phyloP scores from a whole-genome alignment of 2,329 filamentous ascomycete species.

The Diaporthe sp. region DNA sequence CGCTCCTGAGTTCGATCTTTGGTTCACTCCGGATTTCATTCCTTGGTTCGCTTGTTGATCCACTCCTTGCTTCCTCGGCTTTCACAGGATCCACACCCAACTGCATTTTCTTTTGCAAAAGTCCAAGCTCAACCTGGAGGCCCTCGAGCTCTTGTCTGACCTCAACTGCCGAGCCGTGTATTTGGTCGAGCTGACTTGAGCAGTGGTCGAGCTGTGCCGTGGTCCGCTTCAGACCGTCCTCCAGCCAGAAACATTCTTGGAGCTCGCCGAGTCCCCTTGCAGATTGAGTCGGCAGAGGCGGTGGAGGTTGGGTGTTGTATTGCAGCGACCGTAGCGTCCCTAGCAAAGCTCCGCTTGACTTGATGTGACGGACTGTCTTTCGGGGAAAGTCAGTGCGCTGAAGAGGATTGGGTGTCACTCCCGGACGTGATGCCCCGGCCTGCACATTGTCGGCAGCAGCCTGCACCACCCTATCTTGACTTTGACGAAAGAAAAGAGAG shows the following conservation, averaged over 20 bases:
- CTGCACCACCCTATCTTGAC: neutral
- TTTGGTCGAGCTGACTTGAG: neutral
- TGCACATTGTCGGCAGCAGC: neutral
- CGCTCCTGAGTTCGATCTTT: neutral
- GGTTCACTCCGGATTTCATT: neutral
- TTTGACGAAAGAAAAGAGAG: constrained; percentile 21
- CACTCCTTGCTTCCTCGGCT: neutral
- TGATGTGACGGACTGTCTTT: constrained; percentile 3
- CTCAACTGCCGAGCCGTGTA: constrained; percentile 5
- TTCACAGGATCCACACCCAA: neutral
- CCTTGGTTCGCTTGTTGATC: neutral
- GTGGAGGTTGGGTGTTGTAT: neutral
- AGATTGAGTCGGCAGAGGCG: neutral
- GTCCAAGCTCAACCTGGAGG: neutral
- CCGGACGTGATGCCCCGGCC: neutral
- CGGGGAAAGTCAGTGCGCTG: constrained; percentile 12
- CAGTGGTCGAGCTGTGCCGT: constrained; percentile 6
- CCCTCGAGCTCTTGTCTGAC: constrained; percentile 23
- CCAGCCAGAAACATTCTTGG: constrained; percentile 28
- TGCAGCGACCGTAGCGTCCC: neutral
- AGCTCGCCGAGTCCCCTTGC: constrained; percentile 8
- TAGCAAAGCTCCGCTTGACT: constrained; percentile 6
- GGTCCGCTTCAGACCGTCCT: constrained; percentile 18
- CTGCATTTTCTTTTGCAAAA: neutral
- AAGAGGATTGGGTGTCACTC: neutral